A percentile compares a stretch with the other conserved stretches of the same genome.
Evolutionary conservation across 2,329 filamentous ascomycete species (phyloP).

Genomic region (Monilinia laxa): DNA sequence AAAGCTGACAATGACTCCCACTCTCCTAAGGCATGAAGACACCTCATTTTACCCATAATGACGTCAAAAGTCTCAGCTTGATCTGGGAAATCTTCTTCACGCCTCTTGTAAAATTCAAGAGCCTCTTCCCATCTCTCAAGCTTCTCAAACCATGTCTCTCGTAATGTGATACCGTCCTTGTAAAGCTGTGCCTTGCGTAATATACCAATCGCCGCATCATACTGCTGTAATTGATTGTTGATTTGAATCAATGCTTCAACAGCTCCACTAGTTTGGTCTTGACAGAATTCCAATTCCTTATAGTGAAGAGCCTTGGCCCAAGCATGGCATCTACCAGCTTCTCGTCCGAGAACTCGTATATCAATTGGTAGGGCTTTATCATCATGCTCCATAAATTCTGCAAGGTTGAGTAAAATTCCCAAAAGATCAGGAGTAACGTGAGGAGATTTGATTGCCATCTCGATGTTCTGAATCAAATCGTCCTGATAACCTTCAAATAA

Average conservation of each 20-base stretch:
- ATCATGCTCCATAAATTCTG: conserved; percentile 99
- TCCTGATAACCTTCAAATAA: conserved; percentile 96
- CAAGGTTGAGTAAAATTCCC: conserved; percentile 89
- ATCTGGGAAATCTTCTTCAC: conserved; percentile 67
- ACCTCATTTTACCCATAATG: conserved; percentile 99
- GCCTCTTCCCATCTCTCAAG: conserved; percentile 98
- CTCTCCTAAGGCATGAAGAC: conserved; percentile 92
- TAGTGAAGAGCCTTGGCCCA: conserved; percentile 98
- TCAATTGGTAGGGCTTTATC: conserved; percentile 98
- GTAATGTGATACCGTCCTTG: conserved; percentile 86
- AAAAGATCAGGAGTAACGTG: conserved; percentile 95
- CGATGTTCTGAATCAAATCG: conserved; percentile 91
- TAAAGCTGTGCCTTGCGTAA: conserved; percentile 94
- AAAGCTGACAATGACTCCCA: conserved; percentile 91
- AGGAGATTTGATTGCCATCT: conserved; percentile 90
- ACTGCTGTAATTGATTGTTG: conserved; percentile 98
- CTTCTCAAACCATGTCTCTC: conserved; percentile 99
- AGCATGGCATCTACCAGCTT: conserved; percentile 94
- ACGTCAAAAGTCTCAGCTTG: conserved; percentile 94
- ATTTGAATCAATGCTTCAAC: conserved; percentile 98
- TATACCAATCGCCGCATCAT: conserved; percentile 97
- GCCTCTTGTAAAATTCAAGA: conserved; percentile 83
- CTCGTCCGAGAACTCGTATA: conserved; percentile 88
- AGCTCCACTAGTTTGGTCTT: conserved; percentile 92
- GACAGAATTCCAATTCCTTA: conserved; percentile 97